A percentile compares a stretch with the other conserved stretches of the same genome.
Evolutionary conservation across 2,329 filamentous ascomycete genomes (phyloP).

Genomic region (Exserohilum turcica): DNA sequence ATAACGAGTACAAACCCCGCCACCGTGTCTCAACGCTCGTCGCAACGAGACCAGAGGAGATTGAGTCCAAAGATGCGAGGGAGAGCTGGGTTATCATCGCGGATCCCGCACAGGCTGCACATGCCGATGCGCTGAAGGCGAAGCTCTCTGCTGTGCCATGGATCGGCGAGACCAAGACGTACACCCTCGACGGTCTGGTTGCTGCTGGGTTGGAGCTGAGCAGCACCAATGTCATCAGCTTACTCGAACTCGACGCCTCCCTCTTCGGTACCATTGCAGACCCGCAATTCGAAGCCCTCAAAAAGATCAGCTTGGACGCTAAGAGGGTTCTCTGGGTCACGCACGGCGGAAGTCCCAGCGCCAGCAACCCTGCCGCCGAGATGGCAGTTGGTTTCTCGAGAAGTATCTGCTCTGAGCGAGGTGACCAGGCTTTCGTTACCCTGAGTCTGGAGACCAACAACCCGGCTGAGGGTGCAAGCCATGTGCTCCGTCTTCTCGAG

Average conservation of each 20-base stretch:
- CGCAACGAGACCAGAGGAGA: slow-evolving; percentile 8
- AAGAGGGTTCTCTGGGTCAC: slow-evolving; percentile 16
- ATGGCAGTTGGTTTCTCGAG: slow-evolving; percentile 18
- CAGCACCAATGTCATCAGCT: slow-evolving; percentile 6
- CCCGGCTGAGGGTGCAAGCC: background rate
- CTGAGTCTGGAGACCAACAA: slow-evolving; percentile 12
- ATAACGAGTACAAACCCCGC: slow-evolving; percentile 8
- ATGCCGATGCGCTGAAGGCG: slow-evolving; percentile 4
- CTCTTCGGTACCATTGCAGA: slow-evolving; percentile 12
- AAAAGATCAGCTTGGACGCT: slow-evolving; percentile 5
- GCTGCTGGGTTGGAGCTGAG: slow-evolving; percentile 7
- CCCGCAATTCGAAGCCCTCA: slow-evolving; percentile 11
- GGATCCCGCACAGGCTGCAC: background rate
- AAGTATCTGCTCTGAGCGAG: slow-evolving; percentile 15
- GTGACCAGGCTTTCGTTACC: slow-evolving; percentile 9
- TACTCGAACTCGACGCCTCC: slow-evolving; percentile 14
- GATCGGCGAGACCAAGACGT: slow-evolving; percentile 6
- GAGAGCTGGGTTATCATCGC: slow-evolving; percentile 7
- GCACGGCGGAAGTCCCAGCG: slow-evolving; percentile 6
- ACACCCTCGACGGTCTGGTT: slow-evolving; percentile 6
- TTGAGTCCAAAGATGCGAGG: slow-evolving; percentile 8
- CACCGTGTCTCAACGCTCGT: slow-evolving; percentile 6
- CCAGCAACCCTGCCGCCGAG: slow-evolving; percentile 9
- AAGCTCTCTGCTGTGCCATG: slow-evolving; percentile 5
- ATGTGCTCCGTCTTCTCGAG: slow-evolving; percentile 5